Conservation (phyloP, 345 rosid species). For the Rubroshorea leprosula region DNA sequence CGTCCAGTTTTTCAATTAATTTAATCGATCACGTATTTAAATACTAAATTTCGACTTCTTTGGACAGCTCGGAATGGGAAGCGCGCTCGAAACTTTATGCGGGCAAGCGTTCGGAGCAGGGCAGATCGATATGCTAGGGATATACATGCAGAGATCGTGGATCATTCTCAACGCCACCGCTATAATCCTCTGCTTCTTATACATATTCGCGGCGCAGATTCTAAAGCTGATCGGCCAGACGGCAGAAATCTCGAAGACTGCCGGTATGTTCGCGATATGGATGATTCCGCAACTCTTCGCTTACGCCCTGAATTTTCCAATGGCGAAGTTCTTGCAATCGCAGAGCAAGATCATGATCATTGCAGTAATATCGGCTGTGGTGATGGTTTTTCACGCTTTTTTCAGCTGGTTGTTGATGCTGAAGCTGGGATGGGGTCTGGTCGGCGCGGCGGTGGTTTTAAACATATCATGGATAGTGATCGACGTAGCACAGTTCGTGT, state of each 20-base stretch:
- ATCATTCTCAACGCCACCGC: slow-evolving; percentile 48
- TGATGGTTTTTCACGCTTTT: slow-evolving; percentile 39
- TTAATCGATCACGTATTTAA: too few species aligned
- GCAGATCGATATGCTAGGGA: slow-evolving; percentile 63
- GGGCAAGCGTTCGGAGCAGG: slow-evolving; percentile 79
- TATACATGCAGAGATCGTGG: slow-evolving; percentile 79
- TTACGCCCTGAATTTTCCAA: slow-evolving; percentile 65
- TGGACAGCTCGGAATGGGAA: slow-evolving; percentile 73
- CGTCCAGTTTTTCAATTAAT: too few species aligned
- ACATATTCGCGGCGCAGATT: slow-evolving; percentile 42
- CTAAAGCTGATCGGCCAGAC: slow-evolving; percentile 58
- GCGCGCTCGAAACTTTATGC: slow-evolving; percentile 77
- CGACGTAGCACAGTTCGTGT: slow-evolving; percentile 37
- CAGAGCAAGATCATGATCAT: slow-evolving; percentile 73
- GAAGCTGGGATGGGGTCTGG: slow-evolving; percentile 54
- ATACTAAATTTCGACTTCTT: not conserved
- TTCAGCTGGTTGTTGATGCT: slow-evolving; percentile 68
- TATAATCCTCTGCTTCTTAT: slow-evolving; percentile 31
- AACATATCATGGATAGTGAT: slow-evolving; percentile 63
- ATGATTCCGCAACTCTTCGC: slow-evolving; percentile 82
- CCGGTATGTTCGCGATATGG: slow-evolving; percentile 49
- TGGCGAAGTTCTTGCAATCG: slow-evolving; percentile 65
- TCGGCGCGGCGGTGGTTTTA: slow-evolving; percentile 52
- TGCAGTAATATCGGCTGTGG: slow-evolving; percentile 52
- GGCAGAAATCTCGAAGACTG: slow-evolving; percentile 41